These are phyloP conservation scores for Diplosphaera chodatii DNA, from an alignment of 139 green algal genomes.

Conservation along the genomic window DNA sequence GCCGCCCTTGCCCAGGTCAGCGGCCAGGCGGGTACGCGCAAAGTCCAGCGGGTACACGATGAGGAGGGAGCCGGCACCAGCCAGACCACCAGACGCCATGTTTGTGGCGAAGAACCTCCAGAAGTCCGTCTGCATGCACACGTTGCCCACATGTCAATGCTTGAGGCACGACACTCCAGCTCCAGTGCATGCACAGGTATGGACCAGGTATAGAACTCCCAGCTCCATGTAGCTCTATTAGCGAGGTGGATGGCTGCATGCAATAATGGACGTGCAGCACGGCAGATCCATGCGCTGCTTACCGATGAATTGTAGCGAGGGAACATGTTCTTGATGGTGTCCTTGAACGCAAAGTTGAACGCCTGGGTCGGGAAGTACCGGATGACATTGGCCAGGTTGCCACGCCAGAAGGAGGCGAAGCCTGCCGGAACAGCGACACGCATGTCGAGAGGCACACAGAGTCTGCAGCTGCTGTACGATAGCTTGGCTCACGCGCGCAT, in stretches of 20 bases:
- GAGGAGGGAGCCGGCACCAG: constrained; percentile 86
- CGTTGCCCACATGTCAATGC: too few species aligned
- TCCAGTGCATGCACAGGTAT: too few species aligned
- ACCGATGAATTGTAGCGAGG: constrained; percentile 74
- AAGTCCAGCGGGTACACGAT: constrained; percentile 99
- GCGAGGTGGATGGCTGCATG: too few species aligned
- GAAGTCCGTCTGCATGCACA: constrained; percentile 84
- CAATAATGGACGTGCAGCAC: too few species aligned
- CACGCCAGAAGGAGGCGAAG: constrained; percentile 90
- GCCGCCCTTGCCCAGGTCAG: constrained; percentile 64
- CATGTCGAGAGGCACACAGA: too few species aligned
- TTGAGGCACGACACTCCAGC: too few species aligned
- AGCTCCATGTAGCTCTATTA: too few species aligned
- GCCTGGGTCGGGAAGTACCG: constrained; percentile 72
- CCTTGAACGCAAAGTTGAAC: constrained; percentile 99
- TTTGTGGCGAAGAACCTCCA: constrained; percentile 95
- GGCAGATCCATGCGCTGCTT: too few species aligned
- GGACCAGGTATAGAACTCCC: too few species aligned
- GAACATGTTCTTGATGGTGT: constrained; percentile 98
- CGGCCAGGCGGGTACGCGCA: constrained; percentile 94
- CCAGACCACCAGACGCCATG: constrained; percentile 89
- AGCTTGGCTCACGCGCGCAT: too few species aligned
- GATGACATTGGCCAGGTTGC: constrained; percentile 96
- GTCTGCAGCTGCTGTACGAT: background rate
- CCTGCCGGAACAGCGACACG: constrained; percentile 57